phyloP scores from a whole-genome alignment of 306 rosid genomes.

The Sesbania bispinosa region DNA sequence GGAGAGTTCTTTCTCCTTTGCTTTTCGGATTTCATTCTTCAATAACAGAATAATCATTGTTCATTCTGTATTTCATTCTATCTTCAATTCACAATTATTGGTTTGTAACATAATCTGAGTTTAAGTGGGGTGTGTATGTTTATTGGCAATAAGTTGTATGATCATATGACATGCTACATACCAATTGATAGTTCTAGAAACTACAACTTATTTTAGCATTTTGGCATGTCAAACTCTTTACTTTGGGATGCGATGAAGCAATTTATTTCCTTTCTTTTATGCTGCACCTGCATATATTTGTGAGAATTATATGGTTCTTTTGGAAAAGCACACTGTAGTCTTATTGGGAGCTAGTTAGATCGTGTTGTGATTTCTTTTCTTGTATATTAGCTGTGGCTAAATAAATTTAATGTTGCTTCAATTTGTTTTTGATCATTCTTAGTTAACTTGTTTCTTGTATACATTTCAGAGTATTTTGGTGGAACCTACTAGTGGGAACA shows the following conservation, averaged over 20 bases:
- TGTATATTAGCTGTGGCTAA: constrained; percentile 10
- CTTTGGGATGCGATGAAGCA: no score
- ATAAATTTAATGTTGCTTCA: constrained; percentile 14
- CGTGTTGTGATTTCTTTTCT: constrained; percentile 9
- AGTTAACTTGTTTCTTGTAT: constrained; percentile 23
- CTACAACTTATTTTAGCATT: not conserved
- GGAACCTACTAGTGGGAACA: constrained; percentile 98
- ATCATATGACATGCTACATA: not conserved
- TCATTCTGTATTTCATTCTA: no score
- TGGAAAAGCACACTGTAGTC: not conserved
- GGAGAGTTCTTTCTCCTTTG: no score
- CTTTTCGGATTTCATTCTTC: no score
- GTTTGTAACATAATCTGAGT: constrained; percentile 1
- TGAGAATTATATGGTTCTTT: not conserved
- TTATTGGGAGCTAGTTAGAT: not conserved
- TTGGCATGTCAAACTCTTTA: not conserved
- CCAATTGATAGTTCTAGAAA: constrained; percentile 9
- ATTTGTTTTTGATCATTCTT: constrained; percentile 6
- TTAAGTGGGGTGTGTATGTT: not conserved
- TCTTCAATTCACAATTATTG: no score
- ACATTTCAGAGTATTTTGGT: constrained; percentile 77
- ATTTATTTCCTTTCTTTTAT: not conserved
- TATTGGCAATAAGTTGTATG: not conserved
- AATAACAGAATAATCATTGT: no score
- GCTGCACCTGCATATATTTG: not conserved